Percentiles rank a stretch among this genome's conserved stretches.
These are phyloP conservation scores for Alternaria sp. DNA, from an alignment of 2,329 filamentous ascomycete genomes.

Conservation along the genomic window DNA sequence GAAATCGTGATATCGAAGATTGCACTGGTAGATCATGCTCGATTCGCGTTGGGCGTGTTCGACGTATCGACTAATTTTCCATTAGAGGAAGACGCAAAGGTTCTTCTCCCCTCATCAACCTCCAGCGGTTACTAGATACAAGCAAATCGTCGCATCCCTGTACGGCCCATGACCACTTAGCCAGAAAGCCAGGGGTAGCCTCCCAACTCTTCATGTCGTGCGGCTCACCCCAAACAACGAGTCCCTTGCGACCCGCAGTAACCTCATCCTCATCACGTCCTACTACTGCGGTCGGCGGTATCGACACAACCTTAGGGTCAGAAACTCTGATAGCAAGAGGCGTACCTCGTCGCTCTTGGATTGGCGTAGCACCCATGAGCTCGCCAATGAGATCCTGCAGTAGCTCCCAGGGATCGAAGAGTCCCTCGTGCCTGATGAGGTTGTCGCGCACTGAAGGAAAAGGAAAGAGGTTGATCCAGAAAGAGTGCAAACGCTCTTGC, in stretches of 20 bases:
- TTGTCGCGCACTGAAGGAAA: constrained; percentile 62
- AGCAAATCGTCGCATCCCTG: constrained; percentile 13
- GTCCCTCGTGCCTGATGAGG: constrained; percentile 45
- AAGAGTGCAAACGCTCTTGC: constrained; percentile 58
- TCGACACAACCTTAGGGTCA: background rate
- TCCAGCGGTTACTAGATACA: constrained; percentile 7
- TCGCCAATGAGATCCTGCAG: constrained; percentile 7
- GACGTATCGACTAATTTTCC: background rate
- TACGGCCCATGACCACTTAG: constrained; percentile 13
- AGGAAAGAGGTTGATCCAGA: constrained; percentile 62
- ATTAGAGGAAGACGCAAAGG: background rate
- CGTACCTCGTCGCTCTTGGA: background rate
- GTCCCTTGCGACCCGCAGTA: background rate
- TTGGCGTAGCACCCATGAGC: background rate
- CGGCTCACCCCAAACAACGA: constrained; percentile 20
- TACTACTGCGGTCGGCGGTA: background rate
- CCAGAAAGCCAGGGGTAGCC: constrained; percentile 8
- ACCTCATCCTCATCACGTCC: constrained; percentile 3
- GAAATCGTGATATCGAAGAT: background rate
- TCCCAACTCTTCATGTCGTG: constrained; percentile 12
- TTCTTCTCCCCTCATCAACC: background rate
- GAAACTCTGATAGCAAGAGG: background rate
- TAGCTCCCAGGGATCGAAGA: constrained; percentile 7
- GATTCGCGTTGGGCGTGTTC: too few species aligned
- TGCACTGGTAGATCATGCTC: background rate